A percentile compares a stretch with the other conserved stretches of the same genome.
phyloP scores from a whole-genome alignment of 1,284 basidiomycete genomes.

The Tilletia walkeri region DNA sequence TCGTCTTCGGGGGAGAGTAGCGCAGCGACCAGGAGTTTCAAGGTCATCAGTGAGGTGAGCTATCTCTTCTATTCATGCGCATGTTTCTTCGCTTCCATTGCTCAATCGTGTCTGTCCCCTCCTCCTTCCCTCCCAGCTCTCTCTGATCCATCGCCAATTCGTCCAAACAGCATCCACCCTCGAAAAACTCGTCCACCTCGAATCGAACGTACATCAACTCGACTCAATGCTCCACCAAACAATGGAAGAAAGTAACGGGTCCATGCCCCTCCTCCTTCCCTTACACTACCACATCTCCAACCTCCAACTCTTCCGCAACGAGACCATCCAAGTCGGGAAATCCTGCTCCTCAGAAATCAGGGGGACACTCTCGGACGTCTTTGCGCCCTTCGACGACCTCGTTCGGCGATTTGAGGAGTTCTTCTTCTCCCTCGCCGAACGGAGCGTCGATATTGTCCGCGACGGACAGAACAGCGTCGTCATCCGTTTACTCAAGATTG shows the following conservation, averaged over 20 bases:
- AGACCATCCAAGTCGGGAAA: conserved; percentile 56
- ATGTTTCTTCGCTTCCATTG: neutral
- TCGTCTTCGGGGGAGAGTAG: conserved; percentile 19
- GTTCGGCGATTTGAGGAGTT: conserved; percentile 84
- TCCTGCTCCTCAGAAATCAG: conserved; percentile 68
- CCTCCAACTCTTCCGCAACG: conserved; percentile 85
- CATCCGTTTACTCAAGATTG: conserved; percentile 87
- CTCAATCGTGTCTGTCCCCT: neutral
- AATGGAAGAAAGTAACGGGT: conserved; percentile 70
- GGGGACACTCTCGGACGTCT: conserved; percentile 72
- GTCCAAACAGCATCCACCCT: conserved; percentile 94
- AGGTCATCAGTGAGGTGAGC: conserved; percentile 17
- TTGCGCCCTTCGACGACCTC: conserved; percentile 80
- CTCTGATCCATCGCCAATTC: conserved; percentile 90
- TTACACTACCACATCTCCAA: conserved; percentile 86
- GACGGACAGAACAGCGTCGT: conserved; percentile 78
- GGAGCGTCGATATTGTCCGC: conserved; percentile 72
- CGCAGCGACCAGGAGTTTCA: conserved; percentile 15
- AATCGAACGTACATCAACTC: conserved; percentile 74
- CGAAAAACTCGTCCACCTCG: conserved; percentile 84
- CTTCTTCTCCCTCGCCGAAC: conserved; percentile 73
- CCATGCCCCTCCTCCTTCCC: conserved; percentile 79
- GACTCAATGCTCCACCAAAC: conserved; percentile 76
- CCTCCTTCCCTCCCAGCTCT: conserved; percentile 64
- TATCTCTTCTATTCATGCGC: neutral